Evolutionary conservation across 2,329 filamentous ascomycete genomes (phyloP), one percentile per base, ranked within the genome.

Genomic region (Neopestalotiopsis sp.): DNA sequence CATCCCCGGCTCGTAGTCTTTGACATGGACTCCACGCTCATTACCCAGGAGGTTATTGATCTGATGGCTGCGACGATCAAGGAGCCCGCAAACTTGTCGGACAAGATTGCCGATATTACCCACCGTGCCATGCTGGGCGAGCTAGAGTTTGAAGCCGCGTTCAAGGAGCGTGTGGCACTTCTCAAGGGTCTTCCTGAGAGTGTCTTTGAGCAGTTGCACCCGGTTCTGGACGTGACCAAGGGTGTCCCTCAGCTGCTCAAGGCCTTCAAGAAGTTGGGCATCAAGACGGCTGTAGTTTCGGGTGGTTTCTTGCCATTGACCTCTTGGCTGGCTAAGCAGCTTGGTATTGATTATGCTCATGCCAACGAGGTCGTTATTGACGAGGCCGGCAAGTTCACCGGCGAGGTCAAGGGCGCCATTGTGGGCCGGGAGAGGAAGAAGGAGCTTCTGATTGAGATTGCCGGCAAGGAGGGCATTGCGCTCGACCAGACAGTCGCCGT

Each of bases 1-100:
- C 89, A 97, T 80, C 95, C 95, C 73, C 89, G 95, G 9, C 86
- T 98, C 12, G 94, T 95, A 3, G 94, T 98, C 40, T 99, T 99
- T 77, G 96, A 99, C 80, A 99, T 99, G 96, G 96, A 99, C 83
- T 96, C 92, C 80, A 99, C 96, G 0, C 88, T 99, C 70, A 98
- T 99, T 79, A 92, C 95, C 67, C 95, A 99, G 80, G 96, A 99
- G 83, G 95, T 98, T 70, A 98, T 99, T 78, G 96, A 99, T 80
- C 91, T 98, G 76, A 91, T 99, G 68, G 96, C 96, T 4, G 90
- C 92, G 67, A 92, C 92, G 49, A 89, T 97, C 75, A 85, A 82
- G 62, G 83, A 92, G 81, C 83, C 87, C 77, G 81, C 88, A 2
- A 93, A 94, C 66, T 88, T 97, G n/a, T 90, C 94, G 74, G 90